Conservation (phyloP, 257 asterid genomes). For the Plectranthus barbatus region DNA sequence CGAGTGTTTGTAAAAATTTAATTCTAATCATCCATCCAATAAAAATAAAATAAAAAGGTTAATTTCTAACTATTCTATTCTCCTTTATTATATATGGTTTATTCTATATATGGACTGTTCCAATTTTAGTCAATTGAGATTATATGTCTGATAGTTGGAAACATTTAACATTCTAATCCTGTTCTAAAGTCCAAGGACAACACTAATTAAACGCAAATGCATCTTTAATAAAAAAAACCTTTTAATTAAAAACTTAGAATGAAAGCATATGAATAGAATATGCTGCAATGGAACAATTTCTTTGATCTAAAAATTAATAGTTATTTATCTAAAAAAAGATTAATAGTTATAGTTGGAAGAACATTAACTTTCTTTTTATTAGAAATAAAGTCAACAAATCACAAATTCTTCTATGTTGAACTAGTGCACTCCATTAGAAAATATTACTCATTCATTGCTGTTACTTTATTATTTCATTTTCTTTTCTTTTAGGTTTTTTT, state of each 20-base stretch:
- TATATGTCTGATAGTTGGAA: constrained; percentile 8
- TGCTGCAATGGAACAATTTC: not conserved
- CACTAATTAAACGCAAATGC: not conserved
- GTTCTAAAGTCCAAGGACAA: constrained; percentile 2
- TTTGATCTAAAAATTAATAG: not conserved
- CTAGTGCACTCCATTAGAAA: not conserved
- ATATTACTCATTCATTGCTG: too few relatives aligned
- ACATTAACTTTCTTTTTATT: constrained; percentile 8
- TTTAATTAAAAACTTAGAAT: not conserved
- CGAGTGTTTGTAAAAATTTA: too few relatives aligned
- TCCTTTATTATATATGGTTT: too few relatives aligned
- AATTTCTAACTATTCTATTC: too few relatives aligned
- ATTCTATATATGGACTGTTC: not conserved
- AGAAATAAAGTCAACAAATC: constrained; percentile 1
- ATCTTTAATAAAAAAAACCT: not conserved
- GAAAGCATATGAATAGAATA: not conserved
- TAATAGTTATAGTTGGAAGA: constrained; percentile 2
- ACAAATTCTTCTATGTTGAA: not conserved
- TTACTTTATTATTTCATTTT: too few relatives aligned
- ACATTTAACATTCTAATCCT: not conserved
- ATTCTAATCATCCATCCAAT: too few relatives aligned
- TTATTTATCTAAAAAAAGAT: not conserved
- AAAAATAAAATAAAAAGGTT: too few relatives aligned
- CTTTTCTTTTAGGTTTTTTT: too few relatives aligned
- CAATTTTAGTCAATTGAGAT: not conserved